Evolutionary conservation across 1,284 basidiomycete species (phyloP).

Genomic region (Cystobasidium pallidum): DNA sequence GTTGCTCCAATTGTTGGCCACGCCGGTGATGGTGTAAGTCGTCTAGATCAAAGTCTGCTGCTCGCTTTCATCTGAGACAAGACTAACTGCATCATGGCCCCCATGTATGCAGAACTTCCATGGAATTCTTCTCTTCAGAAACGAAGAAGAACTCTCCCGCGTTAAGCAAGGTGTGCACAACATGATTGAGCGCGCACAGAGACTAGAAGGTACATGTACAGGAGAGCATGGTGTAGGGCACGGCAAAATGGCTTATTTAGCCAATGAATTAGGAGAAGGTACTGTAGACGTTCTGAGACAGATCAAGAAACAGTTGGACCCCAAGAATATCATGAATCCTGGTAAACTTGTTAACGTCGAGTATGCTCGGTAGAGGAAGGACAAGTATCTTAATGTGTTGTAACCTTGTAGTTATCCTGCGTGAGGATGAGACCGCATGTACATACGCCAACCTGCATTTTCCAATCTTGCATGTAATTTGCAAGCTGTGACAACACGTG

Average conservation of each 20-base stretch:
- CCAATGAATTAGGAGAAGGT: conserved; percentile 50
- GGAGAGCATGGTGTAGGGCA: conserved; percentile 50
- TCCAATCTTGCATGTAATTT: too few relatives aligned
- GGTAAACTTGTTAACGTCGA: conserved; percentile 42
- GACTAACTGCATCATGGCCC: neutral
- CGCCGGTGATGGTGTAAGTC: conserved; percentile 49
- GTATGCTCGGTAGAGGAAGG: conserved; percentile 18
- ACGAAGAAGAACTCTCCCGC: conserved; percentile 64
- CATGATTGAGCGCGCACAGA: conserved; percentile 73
- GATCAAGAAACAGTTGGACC: conserved; percentile 51
- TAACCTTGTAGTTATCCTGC: too few relatives aligned
- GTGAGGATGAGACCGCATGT: too few relatives aligned
- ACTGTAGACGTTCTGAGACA: conserved; percentile 50
- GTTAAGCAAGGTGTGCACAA: conserved; percentile 65
- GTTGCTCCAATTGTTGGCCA: conserved; percentile 50
- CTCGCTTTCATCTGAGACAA: neutral
- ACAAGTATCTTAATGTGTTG: neutral
- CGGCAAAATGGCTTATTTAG: conserved; percentile 51
- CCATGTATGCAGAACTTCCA: conserved; percentile 35
- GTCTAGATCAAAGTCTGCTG: too few relatives aligned
- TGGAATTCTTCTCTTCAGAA: conserved; percentile 64
- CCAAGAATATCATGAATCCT: conserved; percentile 51
- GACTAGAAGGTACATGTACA: conserved; percentile 75
- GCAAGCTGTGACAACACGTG: neutral
- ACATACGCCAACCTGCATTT: too few relatives aligned